Conservation (phyloP, 192 early-diverging fungal genomes). For the Coemansia sp. region DNA sequence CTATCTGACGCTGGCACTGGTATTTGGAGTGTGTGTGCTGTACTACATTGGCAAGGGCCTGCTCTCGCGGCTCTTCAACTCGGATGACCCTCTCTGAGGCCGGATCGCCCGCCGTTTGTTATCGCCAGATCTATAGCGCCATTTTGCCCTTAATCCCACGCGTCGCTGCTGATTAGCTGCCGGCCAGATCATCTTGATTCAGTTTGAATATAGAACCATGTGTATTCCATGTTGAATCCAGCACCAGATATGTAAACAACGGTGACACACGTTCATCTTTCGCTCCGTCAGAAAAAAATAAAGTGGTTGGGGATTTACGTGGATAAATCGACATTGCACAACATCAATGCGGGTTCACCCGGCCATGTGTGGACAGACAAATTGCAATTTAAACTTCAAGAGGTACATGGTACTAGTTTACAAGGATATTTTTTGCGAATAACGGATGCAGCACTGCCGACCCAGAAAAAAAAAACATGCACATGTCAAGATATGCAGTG, state of each 20-base stretch:
- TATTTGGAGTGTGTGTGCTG: slow-evolving; percentile 31
- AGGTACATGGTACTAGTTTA: too few species aligned
- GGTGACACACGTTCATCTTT: neutral
- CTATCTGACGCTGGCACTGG: slow-evolving; percentile 34
- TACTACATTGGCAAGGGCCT: slow-evolving; percentile 38
- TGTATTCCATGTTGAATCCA: slow-evolving; percentile 1
- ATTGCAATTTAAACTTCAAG: neutral
- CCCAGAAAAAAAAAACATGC: neutral
- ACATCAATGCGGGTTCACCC: too few species aligned
- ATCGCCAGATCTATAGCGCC: too few species aligned
- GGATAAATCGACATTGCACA: neutral
- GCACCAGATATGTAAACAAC: neutral
- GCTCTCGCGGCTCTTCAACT: slow-evolving; percentile 5
- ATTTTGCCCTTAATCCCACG: too few species aligned
- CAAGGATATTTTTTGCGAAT: too few species aligned
- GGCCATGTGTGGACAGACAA: neutral
- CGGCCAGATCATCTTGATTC: neutral
- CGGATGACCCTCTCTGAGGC: neutral
- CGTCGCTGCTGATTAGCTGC: neutral
- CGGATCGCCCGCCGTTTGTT: neutral
- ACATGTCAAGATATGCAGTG: neutral
- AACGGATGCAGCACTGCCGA: neutral
- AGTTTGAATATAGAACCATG: neutral
- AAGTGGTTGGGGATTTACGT: neutral
- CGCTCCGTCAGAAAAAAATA: slow-evolving; percentile 1